These are phyloP conservation scores for Malassezia pachydermatis DNA, from an alignment of 1,284 basidiomycete species.

Conservation along the genomic window DNA sequence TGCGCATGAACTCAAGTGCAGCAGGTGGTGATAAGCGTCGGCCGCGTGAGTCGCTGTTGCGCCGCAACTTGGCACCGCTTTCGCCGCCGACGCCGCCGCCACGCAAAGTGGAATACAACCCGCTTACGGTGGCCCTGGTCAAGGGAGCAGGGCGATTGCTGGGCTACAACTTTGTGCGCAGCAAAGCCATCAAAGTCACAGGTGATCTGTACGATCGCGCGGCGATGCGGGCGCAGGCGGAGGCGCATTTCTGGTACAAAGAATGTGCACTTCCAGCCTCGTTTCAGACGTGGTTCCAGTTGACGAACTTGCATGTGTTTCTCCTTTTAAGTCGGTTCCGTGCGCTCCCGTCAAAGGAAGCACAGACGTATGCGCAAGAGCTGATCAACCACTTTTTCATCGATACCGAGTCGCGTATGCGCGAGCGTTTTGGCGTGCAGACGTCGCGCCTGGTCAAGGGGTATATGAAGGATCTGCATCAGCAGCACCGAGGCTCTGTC, in stretches of 20 bases:
- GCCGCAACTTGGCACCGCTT: constrained; percentile 25
- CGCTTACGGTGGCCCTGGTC: constrained; percentile 35
- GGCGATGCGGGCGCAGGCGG: constrained; percentile 50
- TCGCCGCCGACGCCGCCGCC: constrained; percentile 31
- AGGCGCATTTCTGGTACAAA: constrained; percentile 41
- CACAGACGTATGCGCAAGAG: constrained; percentile 62
- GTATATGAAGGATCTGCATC: constrained; percentile 78
- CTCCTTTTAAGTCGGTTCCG: constrained; percentile 78
- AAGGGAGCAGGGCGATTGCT: constrained; percentile 51
- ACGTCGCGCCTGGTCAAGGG: constrained; percentile 69
- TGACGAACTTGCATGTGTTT: constrained; percentile 88
- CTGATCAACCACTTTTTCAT: constrained; percentile 92
- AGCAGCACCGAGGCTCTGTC: constrained; percentile 79
- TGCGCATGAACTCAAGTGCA: constrained; percentile 1
- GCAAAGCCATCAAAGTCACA: constrained; percentile 53
- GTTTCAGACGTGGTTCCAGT: constrained; percentile 94
- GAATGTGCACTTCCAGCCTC: constrained; percentile 81
- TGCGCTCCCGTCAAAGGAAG: constrained; percentile 62
- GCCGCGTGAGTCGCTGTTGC: constrained; percentile 15
- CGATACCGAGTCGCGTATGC: constrained; percentile 82
- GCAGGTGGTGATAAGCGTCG: constrained; percentile 13
- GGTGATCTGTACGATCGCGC: constrained; percentile 54
- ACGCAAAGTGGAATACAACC: constrained; percentile 23
- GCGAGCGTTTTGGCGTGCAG: constrained; percentile 61
- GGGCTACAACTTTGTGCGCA: constrained; percentile 53